Conservation (phyloP, 495 filamentous ascomycete species). For the Hypoxylon rickii region DNA sequence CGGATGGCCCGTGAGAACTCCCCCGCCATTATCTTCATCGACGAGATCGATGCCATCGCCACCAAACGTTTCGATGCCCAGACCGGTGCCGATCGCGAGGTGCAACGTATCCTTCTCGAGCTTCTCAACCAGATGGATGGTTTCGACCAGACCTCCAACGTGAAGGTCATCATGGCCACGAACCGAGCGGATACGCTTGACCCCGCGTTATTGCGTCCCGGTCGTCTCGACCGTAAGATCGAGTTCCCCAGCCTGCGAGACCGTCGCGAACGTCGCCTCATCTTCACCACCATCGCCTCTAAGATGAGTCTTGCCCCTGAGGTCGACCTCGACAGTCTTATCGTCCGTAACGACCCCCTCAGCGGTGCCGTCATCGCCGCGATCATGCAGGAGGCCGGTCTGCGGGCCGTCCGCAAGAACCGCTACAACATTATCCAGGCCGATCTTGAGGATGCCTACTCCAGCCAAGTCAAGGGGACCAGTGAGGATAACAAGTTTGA, state of each 20-base stretch:
- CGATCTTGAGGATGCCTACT: constrained; percentile 94
- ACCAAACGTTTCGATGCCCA: constrained; percentile 99
- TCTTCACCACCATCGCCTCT: constrained; percentile 92
- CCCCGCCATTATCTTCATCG: constrained; percentile 98
- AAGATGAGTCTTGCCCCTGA: constrained; percentile 98
- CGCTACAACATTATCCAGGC: constrained; percentile 97
- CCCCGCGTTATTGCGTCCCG: constrained; percentile 89
- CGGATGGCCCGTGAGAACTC: constrained; percentile 98
- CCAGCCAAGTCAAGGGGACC: constrained; percentile 89
- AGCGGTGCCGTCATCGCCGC: constrained; percentile 96
- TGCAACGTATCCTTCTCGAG: constrained; percentile 96
- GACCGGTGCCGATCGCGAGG: constrained; percentile 95
- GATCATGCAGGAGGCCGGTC: constrained; percentile 98
- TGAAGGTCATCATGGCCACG: constrained; percentile 99
- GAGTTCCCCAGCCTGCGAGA: constrained; percentile 94
- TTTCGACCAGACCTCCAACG: constrained; percentile 97
- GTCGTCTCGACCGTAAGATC: constrained; percentile 96
- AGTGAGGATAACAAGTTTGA: constrained; percentile 80
- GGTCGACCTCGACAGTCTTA: constrained; percentile 92
- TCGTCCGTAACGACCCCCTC: constrained; percentile 93
- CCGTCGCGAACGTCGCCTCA: constrained; percentile 88
- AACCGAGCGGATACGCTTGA: constrained; percentile 97
- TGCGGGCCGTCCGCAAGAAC: constrained; percentile 96
- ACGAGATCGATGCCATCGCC: constrained; percentile 98
- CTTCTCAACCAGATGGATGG: constrained; percentile 99